A percentile compares a stretch with the other conserved stretches of the same genome.
Conservation (phyloP, 805 yeast species). For the Monosporozyma solicola region DNA sequence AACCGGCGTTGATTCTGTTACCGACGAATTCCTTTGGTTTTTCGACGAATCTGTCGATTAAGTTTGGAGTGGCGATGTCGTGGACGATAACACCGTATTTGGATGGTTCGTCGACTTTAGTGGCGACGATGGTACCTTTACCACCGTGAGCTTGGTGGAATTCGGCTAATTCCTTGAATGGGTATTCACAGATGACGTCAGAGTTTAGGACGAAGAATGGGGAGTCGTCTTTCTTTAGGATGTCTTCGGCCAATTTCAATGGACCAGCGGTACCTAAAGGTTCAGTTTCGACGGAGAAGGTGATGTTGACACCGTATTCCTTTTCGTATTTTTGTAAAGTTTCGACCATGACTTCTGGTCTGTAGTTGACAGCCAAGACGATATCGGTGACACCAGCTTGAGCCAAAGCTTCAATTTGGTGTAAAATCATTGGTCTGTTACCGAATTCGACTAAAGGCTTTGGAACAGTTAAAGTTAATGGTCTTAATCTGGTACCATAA, state of each 20-base stretch:
- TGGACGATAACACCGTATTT: conserved; percentile 99
- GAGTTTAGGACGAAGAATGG: conserved; percentile 98
- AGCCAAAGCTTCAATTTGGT: conserved; percentile 96
- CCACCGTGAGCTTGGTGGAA: conserved; percentile 97
- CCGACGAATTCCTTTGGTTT: conserved; percentile 99
- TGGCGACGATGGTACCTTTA: conserved; percentile 96
- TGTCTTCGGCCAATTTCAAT: conserved; percentile 88
- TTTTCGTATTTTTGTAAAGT: conserved; percentile 90
- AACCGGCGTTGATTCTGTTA: conserved; percentile 99
- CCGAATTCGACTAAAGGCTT: conserved; percentile 97
- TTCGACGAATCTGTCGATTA: conserved; percentile 97
- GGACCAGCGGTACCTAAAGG: conserved; percentile 99
- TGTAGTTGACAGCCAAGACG: conserved; percentile 96
- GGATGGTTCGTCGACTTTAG: conserved; percentile 98
- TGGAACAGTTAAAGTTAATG: conserved; percentile 88
- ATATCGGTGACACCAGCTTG: conserved; percentile 98
- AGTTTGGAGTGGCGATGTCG: conserved; percentile 88
- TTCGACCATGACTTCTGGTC: conserved; percentile 98
- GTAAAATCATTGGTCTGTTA: conserved; percentile 98
- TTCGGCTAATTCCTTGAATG: conserved; percentile 81
- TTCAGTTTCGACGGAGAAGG: conserved; percentile 97
- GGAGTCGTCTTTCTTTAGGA: conserved; percentile 85
- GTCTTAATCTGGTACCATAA: conserved; percentile 99
- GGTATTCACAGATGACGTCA: conserved; percentile 98
- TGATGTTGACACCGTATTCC: conserved; percentile 88